Conservation (phyloP, 192 early-diverging fungal species). For the Chytriomyces sp. region DNA sequence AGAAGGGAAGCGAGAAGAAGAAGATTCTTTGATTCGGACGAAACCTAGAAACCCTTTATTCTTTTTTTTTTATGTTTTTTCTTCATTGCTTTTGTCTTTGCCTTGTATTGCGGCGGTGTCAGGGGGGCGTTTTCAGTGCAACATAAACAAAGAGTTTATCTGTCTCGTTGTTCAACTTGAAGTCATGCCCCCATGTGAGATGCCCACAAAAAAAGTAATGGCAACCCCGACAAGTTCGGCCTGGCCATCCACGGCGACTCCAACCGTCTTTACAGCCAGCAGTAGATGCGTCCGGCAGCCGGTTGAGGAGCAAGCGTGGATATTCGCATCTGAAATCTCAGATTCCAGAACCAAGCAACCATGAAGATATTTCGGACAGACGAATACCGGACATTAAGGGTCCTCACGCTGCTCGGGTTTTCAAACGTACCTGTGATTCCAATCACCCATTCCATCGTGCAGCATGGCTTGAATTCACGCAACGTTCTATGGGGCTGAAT, state of each 20-base stretch:
- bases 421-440: neutral
- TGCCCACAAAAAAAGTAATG: no score
- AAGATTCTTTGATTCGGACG: constrained; percentile 16
- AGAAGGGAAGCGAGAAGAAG: constrained; percentile 6
- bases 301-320: no score
- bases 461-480: neutral
- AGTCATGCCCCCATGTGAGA: no score
- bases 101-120: no score
- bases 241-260: no score
- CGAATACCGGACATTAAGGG: neutral
- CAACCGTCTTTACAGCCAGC: no score
- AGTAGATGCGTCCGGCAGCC: no score
- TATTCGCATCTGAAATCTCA: no score
- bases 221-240: no score
- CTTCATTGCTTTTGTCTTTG: neutral
- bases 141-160: no score
- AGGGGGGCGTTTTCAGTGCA: no score
- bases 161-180: no score
- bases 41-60: neutral
- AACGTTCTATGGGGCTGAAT: neutral
- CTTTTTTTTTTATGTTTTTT: neutral
- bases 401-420: neutral
- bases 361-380: neutral
- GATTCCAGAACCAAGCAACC: neutral
- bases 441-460: neutral